Conservation (phyloP, 257 asterid genomes). For the Solanum bulbocastanum region DNA sequence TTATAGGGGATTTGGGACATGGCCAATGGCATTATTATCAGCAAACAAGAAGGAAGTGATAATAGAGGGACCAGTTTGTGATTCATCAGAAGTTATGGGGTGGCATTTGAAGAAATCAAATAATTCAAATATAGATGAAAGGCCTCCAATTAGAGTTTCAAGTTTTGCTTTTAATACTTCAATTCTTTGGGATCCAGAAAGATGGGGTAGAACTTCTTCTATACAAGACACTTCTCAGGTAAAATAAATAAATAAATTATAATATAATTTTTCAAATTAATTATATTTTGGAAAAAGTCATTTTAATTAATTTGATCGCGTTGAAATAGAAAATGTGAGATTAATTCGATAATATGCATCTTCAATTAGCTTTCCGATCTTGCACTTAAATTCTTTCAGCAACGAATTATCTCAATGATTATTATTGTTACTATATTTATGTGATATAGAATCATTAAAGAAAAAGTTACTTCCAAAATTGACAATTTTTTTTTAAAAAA, state of each 20-base stretch:
- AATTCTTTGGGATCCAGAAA: conserved; percentile 91
- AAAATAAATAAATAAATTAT: background rate
- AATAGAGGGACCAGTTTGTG: conserved; percentile 74
- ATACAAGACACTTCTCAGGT: conserved; percentile 76
- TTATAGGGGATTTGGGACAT: conserved; percentile 72
- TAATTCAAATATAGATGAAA: conserved; percentile 23
- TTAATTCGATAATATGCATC: background rate
- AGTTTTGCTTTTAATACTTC: conserved; percentile 89
- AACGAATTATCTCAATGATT: background rate
- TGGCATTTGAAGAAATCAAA: conserved; percentile 77
- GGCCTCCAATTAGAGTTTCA: conserved; percentile 55
- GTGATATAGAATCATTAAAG: accelerated
- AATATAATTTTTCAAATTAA: no score
- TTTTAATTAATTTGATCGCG: background rate
- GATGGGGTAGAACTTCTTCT: conserved; percentile 91
- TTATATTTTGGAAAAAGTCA: no score
- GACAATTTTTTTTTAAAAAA: background rate
- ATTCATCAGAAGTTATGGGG: conserved; percentile 65
- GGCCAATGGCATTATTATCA: conserved; percentile 68
- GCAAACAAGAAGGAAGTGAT: conserved; percentile 48
- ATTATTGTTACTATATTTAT: no score
- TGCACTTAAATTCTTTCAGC: background rate
- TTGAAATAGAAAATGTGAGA: background rate
- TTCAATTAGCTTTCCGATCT: no score
- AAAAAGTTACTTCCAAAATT: background rate